These are phyloP conservation scores for Aplosporella prunicola DNA, from an alignment of 2,329 filamentous ascomycete genomes.

Conservation along the genomic window DNA sequence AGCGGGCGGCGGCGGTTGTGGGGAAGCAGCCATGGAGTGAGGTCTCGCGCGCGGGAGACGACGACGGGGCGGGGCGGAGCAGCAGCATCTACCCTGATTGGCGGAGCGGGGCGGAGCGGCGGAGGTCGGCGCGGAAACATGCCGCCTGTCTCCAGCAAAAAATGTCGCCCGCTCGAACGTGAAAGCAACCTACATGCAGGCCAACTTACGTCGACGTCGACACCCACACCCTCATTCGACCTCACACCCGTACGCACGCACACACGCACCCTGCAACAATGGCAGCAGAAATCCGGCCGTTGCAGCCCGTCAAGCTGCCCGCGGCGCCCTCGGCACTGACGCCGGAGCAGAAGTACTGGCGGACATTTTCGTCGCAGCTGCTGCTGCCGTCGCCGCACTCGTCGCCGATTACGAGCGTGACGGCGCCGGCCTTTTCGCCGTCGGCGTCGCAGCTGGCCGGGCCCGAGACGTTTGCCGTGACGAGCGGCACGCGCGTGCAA, in stretches of 20 bases:
- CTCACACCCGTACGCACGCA: neutral
- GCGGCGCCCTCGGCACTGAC: slow-evolving; percentile 74
- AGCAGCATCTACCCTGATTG: no score
- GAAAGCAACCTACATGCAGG: neutral
- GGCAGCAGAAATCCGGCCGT: slow-evolving; percentile 76
- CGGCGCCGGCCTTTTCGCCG: slow-evolving; percentile 47
- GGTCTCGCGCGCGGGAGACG: no score
- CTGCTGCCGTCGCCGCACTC: slow-evolving; percentile 84
- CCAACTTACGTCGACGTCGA: no score
- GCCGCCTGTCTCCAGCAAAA: slow-evolving; percentile 8
- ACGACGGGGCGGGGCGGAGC: no score
- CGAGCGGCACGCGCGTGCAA: slow-evolving; percentile 87
- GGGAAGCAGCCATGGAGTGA: no score
- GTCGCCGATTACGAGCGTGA: slow-evolving; percentile 84
- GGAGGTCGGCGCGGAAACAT: no score
- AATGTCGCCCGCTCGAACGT: slow-evolving; percentile 7
- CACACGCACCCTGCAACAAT: slow-evolving; percentile 39
- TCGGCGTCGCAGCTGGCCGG: slow-evolving; percentile 26
- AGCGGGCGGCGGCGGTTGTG: neutral
- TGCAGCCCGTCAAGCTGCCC: slow-evolving; percentile 74
- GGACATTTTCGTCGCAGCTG: slow-evolving; percentile 83
- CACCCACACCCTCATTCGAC: no score
- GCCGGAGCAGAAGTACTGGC: slow-evolving; percentile 94
- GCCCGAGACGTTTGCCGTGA: slow-evolving; percentile 75
- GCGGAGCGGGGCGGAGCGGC: no score